Percentiles rank a stretch among this genome's conserved stretches.
These are phyloP conservation scores for Fusarium graminum DNA, from an alignment of 2,329 filamentous ascomycete species.

Conservation along the genomic window DNA sequence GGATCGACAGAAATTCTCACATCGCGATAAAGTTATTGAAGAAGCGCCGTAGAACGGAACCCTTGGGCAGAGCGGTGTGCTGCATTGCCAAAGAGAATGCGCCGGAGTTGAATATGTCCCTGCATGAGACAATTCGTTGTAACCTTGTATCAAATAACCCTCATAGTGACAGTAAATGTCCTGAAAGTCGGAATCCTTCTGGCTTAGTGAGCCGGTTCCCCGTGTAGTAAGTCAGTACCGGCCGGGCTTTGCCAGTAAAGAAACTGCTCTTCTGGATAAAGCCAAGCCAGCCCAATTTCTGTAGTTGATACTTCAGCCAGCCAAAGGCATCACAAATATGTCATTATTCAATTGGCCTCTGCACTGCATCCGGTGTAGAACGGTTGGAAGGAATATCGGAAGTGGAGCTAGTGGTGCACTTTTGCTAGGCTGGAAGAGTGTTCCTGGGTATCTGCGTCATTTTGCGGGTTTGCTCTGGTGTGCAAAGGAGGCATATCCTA, in stretches of 20 bases:
- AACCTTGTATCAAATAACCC: constrained; percentile 22
- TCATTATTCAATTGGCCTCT: constrained; percentile 20
- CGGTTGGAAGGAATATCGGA: constrained; percentile 6
- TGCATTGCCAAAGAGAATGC: constrained; percentile 15
- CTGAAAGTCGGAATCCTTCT: constrained; percentile 9
- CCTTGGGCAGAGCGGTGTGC: constrained; percentile 34
- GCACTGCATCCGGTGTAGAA: constrained; percentile 18
- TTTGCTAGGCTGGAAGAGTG: constrained; percentile 24
- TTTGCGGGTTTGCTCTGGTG: constrained; percentile 16
- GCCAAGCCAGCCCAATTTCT: constrained; percentile 13
- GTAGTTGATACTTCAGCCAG: constrained; percentile 37
- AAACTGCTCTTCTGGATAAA: constrained; percentile 5
- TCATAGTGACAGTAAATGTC: constrained; percentile 12
- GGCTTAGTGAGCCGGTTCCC: constrained; percentile 7
- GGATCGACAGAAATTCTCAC: constrained; percentile 30
- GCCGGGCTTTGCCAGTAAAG: constrained; percentile 3
- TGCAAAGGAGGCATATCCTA: constrained; percentile 5
- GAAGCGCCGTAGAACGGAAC: constrained; percentile 10
- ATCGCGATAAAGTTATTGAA: constrained; percentile 27
- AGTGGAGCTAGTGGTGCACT: constrained; percentile 17
- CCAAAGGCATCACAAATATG: constrained; percentile 23
- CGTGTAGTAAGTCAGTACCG: constrained; percentile 14
- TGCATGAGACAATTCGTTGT: constrained; percentile 35
- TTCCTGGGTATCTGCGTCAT: constrained; percentile 26
- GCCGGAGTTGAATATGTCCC: constrained; percentile 32